These are phyloP conservation scores for Thermothielavioides terrestris DNA, from an alignment of 495 filamentous ascomycete species.

Conservation along the genomic window DNA sequence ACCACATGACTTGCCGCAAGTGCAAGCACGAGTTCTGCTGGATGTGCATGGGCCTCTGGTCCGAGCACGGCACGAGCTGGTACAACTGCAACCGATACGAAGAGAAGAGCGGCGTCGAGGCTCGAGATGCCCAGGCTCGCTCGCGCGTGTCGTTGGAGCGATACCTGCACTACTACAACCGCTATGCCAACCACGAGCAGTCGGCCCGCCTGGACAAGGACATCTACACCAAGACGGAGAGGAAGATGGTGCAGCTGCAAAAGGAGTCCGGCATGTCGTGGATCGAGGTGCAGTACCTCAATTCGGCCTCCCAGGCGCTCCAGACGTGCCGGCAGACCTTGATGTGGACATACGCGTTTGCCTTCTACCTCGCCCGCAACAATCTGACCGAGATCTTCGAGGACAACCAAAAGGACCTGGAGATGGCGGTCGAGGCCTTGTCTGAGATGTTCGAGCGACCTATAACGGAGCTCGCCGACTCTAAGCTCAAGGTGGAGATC, in stretches of 20 bases:
- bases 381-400: constrained; percentile 97
- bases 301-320: constrained; percentile 83
- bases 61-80: constrained; percentile 98
- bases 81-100: constrained; percentile 98
- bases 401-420: constrained; percentile 96
- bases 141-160: constrained; percentile 84
- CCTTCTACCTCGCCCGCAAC: constrained; percentile 89
- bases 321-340: constrained; percentile 94
- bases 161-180: constrained; percentile 97
- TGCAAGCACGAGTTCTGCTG: constrained; percentile 99
- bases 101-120: constrained; percentile 86
- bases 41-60: constrained; percentile 99
- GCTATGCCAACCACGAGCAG: constrained; percentile 97
- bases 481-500: constrained; percentile 83
- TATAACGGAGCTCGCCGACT: constrained; percentile 63
- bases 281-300: constrained; percentile 97
- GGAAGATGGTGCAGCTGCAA: constrained; percentile 96
- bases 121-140: constrained; percentile 80
- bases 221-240: constrained; percentile 90
- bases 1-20: constrained; percentile 99
- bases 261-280: constrained; percentile 90
- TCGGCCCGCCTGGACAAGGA: constrained; percentile 96
- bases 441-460: constrained; percentile 98
- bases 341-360: constrained; percentile 99
- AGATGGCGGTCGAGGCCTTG: constrained; percentile 90